A percentile compares a stretch with the other conserved stretches of the same genome.
These are phyloP conservation scores for Acephala macrosclerotiorum DNA, from an alignment of 2,329 filamentous ascomycete genomes.

Conservation along the genomic window DNA sequence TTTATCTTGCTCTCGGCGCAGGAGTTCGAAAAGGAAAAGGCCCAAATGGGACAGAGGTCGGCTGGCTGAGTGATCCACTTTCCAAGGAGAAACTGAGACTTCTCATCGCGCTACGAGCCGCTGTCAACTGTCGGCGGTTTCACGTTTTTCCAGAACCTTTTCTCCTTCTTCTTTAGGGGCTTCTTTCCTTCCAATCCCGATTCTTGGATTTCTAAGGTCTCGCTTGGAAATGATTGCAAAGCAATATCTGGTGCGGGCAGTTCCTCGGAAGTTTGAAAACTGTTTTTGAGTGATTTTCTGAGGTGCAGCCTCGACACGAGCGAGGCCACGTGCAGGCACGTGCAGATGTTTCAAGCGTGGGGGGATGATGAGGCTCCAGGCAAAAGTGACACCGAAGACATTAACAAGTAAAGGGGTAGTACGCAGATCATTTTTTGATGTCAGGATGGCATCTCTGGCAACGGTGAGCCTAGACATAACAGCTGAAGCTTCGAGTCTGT, in stretches of 20 bases:
- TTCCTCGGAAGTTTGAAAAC: not conserved
- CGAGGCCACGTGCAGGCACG: not conserved
- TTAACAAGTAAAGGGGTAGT: too few relatives aligned
- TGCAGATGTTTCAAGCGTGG: not conserved
- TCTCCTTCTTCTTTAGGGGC: slow-evolving; percentile 10
- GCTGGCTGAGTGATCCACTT: not conserved
- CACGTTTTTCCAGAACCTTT: slow-evolving; percentile 8
- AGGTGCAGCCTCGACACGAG: not conserved
- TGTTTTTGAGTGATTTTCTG: slow-evolving; percentile 3
- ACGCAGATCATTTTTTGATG: too few relatives aligned
- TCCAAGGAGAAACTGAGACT: not conserved
- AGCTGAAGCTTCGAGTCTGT: not conserved
- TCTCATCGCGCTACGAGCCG: slow-evolving; percentile 8
- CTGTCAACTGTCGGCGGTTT: slow-evolving; percentile 12
- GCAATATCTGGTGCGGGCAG: not conserved
- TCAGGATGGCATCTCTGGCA: too few relatives aligned
- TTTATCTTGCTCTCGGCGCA: not conserved
- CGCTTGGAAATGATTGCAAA: not conserved
- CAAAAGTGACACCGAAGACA: too few relatives aligned
- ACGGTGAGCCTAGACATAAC: not conserved
- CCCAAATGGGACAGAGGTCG: not conserved
- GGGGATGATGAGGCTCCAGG: not conserved
- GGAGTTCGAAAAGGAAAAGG: not conserved
- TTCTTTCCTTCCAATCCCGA: not conserved
- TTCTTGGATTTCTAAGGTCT: not conserved